phyloP scores from a whole-genome alignment of 2,329 filamentous ascomycete species.

The Orbilia ellipsospora region DNA sequence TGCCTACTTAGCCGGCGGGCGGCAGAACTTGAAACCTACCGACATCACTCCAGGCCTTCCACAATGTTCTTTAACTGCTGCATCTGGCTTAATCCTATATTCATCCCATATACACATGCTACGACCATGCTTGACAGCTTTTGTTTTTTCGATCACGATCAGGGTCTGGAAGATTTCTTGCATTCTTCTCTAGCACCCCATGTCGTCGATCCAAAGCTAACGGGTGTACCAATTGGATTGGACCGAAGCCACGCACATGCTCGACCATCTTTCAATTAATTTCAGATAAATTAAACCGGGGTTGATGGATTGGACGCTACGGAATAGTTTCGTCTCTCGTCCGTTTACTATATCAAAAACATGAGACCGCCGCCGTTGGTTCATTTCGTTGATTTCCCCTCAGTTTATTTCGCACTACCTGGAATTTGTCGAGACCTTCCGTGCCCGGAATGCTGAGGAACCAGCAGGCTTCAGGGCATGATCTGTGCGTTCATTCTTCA shows the following conservation, averaged over 20 bases:
- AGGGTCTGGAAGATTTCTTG: neutral
- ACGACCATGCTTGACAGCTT: conserved; percentile 32
- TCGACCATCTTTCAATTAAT: neutral
- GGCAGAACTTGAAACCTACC: conserved; percentile 36
- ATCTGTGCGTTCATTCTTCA: neutral
- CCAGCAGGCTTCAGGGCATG: conserved; percentile 28
- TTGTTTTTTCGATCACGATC: conserved; percentile 1
- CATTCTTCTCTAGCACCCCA: conserved; percentile 4
- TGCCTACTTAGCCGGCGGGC: conserved; percentile 44
- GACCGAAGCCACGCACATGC: conserved; percentile 44
- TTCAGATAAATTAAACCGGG: conserved; percentile 35
- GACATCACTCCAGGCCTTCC: conserved; percentile 19
- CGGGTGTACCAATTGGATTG: conserved; percentile 38
- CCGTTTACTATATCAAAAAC: conserved; percentile 7
- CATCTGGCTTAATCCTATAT: conserved; percentile 20
- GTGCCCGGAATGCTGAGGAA: conserved; percentile 28
- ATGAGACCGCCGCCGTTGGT: neutral
- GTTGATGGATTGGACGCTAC: conserved; percentile 13
- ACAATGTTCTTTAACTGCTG: conserved; percentile 20
- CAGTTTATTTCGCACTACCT: neutral
- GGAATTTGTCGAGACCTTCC: neutral
- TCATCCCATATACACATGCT: conserved; percentile 15
- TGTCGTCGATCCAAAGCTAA: conserved; percentile 45
- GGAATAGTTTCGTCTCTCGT: conserved; percentile 26
- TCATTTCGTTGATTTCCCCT: conserved; percentile 1